Evolutionary conservation across 352 stramenopile genomes (phyloP).

Genomic region (Globisporangium lucens): DNA sequence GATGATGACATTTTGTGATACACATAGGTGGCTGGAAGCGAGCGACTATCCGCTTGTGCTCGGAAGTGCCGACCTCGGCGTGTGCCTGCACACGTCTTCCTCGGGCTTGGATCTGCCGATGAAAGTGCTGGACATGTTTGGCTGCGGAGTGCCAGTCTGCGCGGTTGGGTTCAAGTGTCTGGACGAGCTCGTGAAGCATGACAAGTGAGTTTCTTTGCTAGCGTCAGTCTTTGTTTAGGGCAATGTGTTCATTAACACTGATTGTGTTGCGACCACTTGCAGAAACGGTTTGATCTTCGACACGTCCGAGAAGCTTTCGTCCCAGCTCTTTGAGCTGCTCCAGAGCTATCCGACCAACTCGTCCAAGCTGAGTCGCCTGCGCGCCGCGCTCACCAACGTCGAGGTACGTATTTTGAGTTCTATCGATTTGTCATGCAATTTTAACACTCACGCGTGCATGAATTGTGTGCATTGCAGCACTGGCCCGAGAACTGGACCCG

Average conservation of each 20-base stretch:
- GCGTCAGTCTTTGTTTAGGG: background rate
- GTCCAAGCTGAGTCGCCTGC: constrained; percentile 44
- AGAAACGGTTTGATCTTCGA: constrained; percentile 71
- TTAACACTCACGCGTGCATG: background rate
- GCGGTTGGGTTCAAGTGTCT: constrained; percentile 95
- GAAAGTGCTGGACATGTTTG: constrained; percentile 99
- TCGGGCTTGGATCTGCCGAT: constrained; percentile 98
- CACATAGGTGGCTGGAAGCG: constrained; percentile 92
- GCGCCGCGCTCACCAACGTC: constrained; percentile 44
- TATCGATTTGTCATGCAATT: too few species aligned
- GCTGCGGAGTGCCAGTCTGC: constrained; percentile 95
- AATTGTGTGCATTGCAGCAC: constrained; percentile 31
- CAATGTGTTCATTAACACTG: too few species aligned
- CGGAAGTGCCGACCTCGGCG: constrained; percentile 94
- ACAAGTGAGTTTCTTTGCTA: constrained; percentile 63
- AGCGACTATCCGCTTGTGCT: constrained; percentile 95
- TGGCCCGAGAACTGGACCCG: constrained; percentile 78
- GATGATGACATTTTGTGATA: background rate
- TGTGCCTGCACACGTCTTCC: constrained; percentile 99
- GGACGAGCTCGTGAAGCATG: constrained; percentile 95
- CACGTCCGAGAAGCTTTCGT: constrained; percentile 47
- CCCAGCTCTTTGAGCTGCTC: constrained; percentile 62
- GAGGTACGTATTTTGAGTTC: constrained; percentile 34
- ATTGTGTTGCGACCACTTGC: too few species aligned
- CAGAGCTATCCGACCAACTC: constrained; percentile 47